A percentile compares a stretch with the other conserved stretches of the same genome.
phyloP scores from a whole-genome alignment of 2,329 filamentous ascomycete species.

The Alternaria consortialis region DNA sequence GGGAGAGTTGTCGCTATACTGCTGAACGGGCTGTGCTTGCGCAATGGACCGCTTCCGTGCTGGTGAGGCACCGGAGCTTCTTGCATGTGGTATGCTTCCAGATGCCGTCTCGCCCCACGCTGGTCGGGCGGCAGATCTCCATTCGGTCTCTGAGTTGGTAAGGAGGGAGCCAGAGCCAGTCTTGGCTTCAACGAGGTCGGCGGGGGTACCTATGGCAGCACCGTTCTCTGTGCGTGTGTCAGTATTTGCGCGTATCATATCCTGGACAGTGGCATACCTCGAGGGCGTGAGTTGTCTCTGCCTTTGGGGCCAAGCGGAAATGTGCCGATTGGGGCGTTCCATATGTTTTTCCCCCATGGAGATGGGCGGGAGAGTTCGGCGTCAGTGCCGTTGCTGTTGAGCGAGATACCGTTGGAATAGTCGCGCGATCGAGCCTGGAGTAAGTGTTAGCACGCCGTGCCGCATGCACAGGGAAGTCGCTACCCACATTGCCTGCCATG shows the following conservation, averaged over 20 bases:
- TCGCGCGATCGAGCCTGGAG: slow-evolving; percentile 44
- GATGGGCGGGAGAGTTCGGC: slow-evolving; percentile 40
- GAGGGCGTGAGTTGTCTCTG: slow-evolving; percentile 45
- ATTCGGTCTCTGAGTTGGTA: slow-evolving; percentile 74
- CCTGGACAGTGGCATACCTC: slow-evolving; percentile 34
- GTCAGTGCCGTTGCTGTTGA: slow-evolving; percentile 37
- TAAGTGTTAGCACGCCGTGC: slow-evolving; percentile 11
- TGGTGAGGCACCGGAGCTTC: slow-evolving; percentile 49
- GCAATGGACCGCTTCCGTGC: slow-evolving; percentile 50
- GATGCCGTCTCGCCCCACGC: slow-evolving; percentile 66
- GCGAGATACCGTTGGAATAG: slow-evolving; percentile 37
- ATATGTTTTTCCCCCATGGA: slow-evolving; percentile 49
- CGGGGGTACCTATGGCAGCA: slow-evolving; percentile 31
- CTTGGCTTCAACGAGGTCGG: slow-evolving; percentile 60
- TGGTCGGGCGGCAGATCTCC: slow-evolving; percentile 60
- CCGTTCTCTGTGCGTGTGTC: slow-evolving; percentile 40
- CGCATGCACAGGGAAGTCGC: neutral
- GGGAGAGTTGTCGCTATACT: slow-evolving; percentile 39
- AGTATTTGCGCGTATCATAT: slow-evolving; percentile 12
- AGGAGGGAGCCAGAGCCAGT: slow-evolving; percentile 75
- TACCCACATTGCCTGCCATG: slow-evolving; percentile 46
- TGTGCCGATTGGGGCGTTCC: slow-evolving; percentile 38
- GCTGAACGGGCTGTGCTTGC: slow-evolving; percentile 46
- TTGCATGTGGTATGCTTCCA: slow-evolving; percentile 42
- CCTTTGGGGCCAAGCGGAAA: slow-evolving; percentile 39